Conservation (phyloP, 192 early-diverging fungal species). For the Mortierella alpina region DNA sequence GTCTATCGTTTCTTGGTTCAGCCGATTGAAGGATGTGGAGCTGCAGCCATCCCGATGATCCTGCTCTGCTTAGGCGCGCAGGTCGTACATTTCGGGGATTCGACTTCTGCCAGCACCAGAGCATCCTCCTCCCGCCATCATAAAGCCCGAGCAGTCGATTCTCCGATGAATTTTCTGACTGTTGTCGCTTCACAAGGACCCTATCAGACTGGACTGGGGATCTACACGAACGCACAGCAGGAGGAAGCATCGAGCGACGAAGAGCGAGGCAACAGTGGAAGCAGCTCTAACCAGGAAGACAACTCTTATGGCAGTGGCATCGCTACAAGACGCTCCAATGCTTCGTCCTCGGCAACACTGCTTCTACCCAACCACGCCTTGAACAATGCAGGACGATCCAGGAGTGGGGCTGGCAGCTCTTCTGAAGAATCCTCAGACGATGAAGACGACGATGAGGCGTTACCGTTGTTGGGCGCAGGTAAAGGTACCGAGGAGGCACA, state of each 20-base stretch:
- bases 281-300: not conserved
- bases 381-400: not conserved
- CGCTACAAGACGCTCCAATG: conserved; percentile 13
- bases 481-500: not conserved
- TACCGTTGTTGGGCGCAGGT: not conserved
- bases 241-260: conserved; percentile 27
- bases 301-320: conserved; percentile 29
- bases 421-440: conserved; percentile 9
- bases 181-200: no score
- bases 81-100: conserved; percentile 52
- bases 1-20: conserved; percentile 69
- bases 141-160: no score
- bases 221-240: conserved; percentile 3
- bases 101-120: not conserved
- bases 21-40: conserved; percentile 80
- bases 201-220: conserved; percentile 18
- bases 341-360: conserved; percentile 42
- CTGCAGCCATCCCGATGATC: conserved; percentile 84
- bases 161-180: no score
- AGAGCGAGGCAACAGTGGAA: not conserved
- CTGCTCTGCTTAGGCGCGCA: conserved; percentile 83
- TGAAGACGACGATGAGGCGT: conserved; percentile 10
- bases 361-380: conserved; percentile 28
- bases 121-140: not conserved
- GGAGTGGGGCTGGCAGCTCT: not conserved